Conservation (phyloP, 805 yeast genomes). For the Cyberlindnera bimundalis region DNA sequence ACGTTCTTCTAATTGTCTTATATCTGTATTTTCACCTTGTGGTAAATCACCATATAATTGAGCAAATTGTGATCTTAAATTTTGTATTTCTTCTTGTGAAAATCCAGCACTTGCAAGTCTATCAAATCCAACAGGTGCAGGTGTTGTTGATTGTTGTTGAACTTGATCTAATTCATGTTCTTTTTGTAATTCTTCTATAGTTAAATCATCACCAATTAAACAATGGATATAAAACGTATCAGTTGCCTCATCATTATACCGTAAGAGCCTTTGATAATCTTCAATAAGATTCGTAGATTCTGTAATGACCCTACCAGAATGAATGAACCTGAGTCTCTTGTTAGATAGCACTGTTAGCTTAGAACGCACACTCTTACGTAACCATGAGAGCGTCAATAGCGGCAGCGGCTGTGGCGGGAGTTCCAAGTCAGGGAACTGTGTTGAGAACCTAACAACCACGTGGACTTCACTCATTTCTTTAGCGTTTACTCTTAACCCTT, state of each 20-base stretch:
- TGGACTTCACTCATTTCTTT: constrained; percentile 3
- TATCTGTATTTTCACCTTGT: constrained; percentile 36
- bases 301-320: constrained; percentile 63
- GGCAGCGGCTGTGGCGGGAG: constrained; percentile 34
- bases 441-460: constrained; percentile 44
- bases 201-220: constrained; percentile 64
- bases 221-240: constrained; percentile 66
- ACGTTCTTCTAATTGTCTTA: constrained; percentile 72
- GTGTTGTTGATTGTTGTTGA: constrained; percentile 50
- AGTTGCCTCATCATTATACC: constrained; percentile 14
- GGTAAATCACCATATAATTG: constrained; percentile 55
- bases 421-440: constrained; percentile 37
- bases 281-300: constrained; percentile 51
- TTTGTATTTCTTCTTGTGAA: constrained; percentile 68
- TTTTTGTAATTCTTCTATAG: constrained; percentile 49
- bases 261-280: constrained; percentile 39
- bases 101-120: constrained; percentile 81
- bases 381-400: constrained; percentile 35
- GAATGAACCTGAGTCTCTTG: constrained; percentile 59
- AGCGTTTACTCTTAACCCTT: too few relatives aligned
- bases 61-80: constrained; percentile 71
- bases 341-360: constrained; percentile 26
- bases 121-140: constrained; percentile 83
- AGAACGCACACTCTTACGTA: constrained; percentile 42
- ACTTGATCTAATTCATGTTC: constrained; percentile 58